Base-by-base conservation (phyloP, 108 stramenopile genomes). In the Nitzschia palea region DNA sequence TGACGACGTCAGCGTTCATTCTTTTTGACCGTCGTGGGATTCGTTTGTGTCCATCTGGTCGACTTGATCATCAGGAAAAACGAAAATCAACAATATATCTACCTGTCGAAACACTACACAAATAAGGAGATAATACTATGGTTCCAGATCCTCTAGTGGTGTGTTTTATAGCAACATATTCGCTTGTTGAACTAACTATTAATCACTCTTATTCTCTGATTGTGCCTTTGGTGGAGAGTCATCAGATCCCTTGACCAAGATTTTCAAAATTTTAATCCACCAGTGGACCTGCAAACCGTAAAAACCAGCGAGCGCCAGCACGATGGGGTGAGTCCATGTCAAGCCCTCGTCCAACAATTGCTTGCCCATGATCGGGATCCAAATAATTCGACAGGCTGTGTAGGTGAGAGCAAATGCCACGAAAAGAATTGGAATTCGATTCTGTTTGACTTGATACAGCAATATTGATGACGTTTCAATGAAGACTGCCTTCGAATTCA, bases 351-450 rank as follows among this genome's bases (percentile, higher is more conserved):
- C 18, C 3, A 32, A 44, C 32, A 68, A 42, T 36, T 64, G 59
- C 25, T 65, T 52, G 0, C 45, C 48, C 42, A 81, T 72, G 48
- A 76, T 23, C 6, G 80, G 80, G 20, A 81, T 68, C 80, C 74
- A 81, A 28, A 81, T 35, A 36, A 81, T 68, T n/a, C 80, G 70
- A 43, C 80, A 81, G 6, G 23, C 25, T 23, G 80, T 81, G 58
- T 50, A 81, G 0, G 43, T 59, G 3, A 81, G 4, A 26, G 71
- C 80, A 68, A 81, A 81, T 34, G 73, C 20, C 8, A 40, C 26
- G 35, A 81, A 81, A 20, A 61, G 55, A 20, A 44, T 33, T 3
- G 80, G 75, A 43, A 73, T 55, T 32, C 80, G 57, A 9, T 67
- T 66, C 44, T 45, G 53, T 44, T 76, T 71, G 50, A 69, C 69